Evolutionary conservation across 1,284 basidiomycete genomes (phyloP).

Genomic region (Tetrapyrgos nigripes): DNA sequence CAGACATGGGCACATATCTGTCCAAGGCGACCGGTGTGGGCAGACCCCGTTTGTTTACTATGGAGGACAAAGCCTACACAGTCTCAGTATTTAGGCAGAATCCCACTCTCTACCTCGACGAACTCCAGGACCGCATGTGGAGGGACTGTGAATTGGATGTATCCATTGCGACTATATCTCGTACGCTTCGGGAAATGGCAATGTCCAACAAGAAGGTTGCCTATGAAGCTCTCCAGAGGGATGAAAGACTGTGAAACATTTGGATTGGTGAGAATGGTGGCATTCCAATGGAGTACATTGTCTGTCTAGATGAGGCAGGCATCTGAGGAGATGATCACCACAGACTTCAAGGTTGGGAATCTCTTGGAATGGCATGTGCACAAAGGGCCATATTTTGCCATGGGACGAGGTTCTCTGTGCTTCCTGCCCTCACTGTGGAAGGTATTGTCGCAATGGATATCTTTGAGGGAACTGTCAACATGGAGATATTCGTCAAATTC

Average conservation of each 20-base stretch:
- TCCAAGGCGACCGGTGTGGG: not conserved
- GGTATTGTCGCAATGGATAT: slow-evolving; percentile 38
- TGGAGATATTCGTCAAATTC: slow-evolving; percentile 33
- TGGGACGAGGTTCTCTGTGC: slow-evolving; percentile 9
- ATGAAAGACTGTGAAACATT: slow-evolving; percentile 31
- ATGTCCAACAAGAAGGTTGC: slow-evolving; percentile 29
- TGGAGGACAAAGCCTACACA: slow-evolving; percentile 9
- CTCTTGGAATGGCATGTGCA: slow-evolving; percentile 6
- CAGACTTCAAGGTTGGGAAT: slow-evolving; percentile 6
- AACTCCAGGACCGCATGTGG: slow-evolving; percentile 17
- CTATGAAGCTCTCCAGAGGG: slow-evolving; percentile 29
- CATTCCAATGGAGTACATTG: slow-evolving; percentile 27
- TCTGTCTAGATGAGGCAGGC: slow-evolving; percentile 35
- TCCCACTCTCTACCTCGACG: slow-evolving; percentile 20
- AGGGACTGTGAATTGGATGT: slow-evolving; percentile 9
- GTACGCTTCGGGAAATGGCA: slow-evolving; percentile 2
- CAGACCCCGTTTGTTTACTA: not conserved
- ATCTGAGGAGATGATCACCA: slow-evolving; percentile 20
- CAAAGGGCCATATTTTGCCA: slow-evolving; percentile 15
- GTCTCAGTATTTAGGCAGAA: slow-evolving; percentile 6
- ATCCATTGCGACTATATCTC: slow-evolving; percentile 17
- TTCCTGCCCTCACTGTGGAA: slow-evolving; percentile 16
- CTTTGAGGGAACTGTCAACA: slow-evolving; percentile 35
- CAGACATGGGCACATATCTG: not conserved
- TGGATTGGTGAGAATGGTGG: slow-evolving; percentile 31